Evolutionary conservation across 805 yeast species (phyloP).

Genomic region (Cyberlindnera subsufficiens): DNA sequence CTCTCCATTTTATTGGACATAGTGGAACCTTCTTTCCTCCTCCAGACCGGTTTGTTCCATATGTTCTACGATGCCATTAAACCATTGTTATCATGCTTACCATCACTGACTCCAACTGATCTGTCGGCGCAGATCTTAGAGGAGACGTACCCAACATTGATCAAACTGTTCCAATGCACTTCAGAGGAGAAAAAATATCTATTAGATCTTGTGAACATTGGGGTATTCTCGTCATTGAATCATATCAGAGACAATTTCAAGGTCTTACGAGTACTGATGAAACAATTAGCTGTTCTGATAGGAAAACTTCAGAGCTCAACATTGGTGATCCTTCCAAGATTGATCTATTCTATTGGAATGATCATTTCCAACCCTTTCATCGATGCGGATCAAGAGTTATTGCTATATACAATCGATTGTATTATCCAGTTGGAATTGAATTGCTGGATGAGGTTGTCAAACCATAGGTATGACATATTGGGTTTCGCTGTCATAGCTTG

Average conservation of each 20-base stretch:
- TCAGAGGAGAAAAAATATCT: background rate
- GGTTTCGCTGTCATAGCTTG: slow-evolving; percentile 16
- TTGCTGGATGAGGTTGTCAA: slow-evolving; percentile 19
- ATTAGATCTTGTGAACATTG: slow-evolving; percentile 14
- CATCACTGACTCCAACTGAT: slow-evolving; percentile 18
- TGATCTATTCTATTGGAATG: slow-evolving; percentile 16
- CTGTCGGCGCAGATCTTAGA: slow-evolving; percentile 12
- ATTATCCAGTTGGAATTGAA: slow-evolving; percentile 12
- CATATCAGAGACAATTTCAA: slow-evolving; percentile 16
- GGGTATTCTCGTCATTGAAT: slow-evolving; percentile 16
- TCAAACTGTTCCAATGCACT: slow-evolving; percentile 10
- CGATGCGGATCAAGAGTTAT: slow-evolving; percentile 9
- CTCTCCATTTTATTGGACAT: slow-evolving; percentile 11
- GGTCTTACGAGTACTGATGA: slow-evolving; percentile 8
- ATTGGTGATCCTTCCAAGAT: slow-evolving; percentile 15
- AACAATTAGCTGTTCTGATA: slow-evolving; percentile 6
- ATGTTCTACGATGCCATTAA: slow-evolving; percentile 17
- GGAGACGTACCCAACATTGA: slow-evolving; percentile 14
- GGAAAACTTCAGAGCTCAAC: slow-evolving; percentile 4
- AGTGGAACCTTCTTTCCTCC: slow-evolving; percentile 12
- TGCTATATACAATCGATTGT: slow-evolving; percentile 7
- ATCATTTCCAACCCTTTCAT: slow-evolving; percentile 21
- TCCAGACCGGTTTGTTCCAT: slow-evolving; percentile 13
- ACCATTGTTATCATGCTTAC: slow-evolving; percentile 22
- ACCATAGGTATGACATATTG: slow-evolving; percentile 17